These are phyloP conservation scores for Saturnispora gosingensis DNA, from an alignment of 805 yeast species.

Conservation along the genomic window DNA sequence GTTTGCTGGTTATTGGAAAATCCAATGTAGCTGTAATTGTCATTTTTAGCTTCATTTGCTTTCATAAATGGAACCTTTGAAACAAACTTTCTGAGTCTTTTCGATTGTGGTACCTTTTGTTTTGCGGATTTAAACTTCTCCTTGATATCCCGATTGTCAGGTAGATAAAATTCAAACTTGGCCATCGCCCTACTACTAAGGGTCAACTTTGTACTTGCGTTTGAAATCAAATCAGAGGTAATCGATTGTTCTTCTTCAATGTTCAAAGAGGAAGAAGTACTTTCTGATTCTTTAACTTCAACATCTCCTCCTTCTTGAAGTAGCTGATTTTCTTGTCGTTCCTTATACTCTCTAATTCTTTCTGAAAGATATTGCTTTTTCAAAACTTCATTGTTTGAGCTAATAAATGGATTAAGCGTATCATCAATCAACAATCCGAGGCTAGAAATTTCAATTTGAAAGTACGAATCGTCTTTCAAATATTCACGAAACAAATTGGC, in stretches of 20 bases:
- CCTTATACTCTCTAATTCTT: conserved; percentile 22
- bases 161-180: conserved; percentile 9
- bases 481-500: conserved; percentile 68
- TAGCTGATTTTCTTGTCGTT: conserved; percentile 12
- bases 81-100: conserved; percentile 19
- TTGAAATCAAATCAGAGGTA: background rate
- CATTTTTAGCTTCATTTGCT: conserved; percentile 31
- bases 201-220: background rate
- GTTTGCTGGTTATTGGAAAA: background rate
- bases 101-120: conserved; percentile 12
- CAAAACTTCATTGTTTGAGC: conserved; percentile 30
- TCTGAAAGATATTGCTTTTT: conserved; percentile 26
- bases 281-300: background rate
- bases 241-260: background rate
- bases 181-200: conserved; percentile 5
- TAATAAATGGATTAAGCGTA: conserved; percentile 37
- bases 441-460: conserved; percentile 60
- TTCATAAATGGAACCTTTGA: conserved; percentile 40
- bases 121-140: conserved; percentile 12
- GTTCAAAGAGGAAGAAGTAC: background rate
- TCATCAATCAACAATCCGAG: conserved; percentile 45
- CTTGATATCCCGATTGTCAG: conserved; percentile 10
- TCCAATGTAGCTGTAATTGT: conserved; percentile 7
- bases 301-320: conserved; percentile 1
- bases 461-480: conserved; percentile 56